Evolutionary conservation across 169 alveolate species (phyloP).

Genomic region (Eimeria acervulina): DNA sequence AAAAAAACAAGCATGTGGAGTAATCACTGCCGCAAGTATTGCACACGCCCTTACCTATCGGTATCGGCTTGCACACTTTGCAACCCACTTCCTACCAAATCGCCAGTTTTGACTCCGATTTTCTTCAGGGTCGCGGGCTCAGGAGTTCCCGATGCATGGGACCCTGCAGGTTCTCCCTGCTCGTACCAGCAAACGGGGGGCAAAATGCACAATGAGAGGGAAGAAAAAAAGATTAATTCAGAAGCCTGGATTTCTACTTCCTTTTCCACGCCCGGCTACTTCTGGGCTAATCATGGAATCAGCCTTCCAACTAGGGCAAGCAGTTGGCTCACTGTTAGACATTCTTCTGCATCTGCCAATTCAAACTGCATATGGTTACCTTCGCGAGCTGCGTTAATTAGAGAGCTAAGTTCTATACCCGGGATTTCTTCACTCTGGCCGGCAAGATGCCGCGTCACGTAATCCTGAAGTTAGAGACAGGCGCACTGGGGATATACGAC

Average conservation of each 20-base stretch:
- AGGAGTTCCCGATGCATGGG: neutral
- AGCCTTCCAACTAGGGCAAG: neutral
- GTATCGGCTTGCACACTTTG: neutral
- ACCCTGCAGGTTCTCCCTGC: neutral
- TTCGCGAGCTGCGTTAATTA: conserved; percentile 50
- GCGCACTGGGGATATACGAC: neutral
- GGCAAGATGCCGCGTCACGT: conserved; percentile 19
- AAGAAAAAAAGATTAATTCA: neutral
- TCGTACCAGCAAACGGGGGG: neutral
- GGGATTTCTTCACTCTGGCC: neutral
- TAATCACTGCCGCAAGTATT: neutral
- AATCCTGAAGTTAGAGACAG: conserved; percentile 37
- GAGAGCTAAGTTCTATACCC: conserved; percentile 63
- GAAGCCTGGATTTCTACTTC: neutral
- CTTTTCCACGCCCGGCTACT: neutral
- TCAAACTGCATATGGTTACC: conserved; percentile 46
- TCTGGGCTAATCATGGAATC: neutral
- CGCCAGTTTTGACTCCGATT: neutral
- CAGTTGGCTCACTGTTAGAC: neutral
- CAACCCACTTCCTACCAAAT: neutral
- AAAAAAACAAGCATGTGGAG: neutral
- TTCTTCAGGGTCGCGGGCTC: neutral
- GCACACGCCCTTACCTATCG: neutral
- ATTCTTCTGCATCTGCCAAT: conserved; percentile 20
- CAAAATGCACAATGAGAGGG: neutral